Evolutionary conservation across 371 early-diverging fungal genomes (phyloP).

Genomic region (Sporodiniella umbellata): DNA sequence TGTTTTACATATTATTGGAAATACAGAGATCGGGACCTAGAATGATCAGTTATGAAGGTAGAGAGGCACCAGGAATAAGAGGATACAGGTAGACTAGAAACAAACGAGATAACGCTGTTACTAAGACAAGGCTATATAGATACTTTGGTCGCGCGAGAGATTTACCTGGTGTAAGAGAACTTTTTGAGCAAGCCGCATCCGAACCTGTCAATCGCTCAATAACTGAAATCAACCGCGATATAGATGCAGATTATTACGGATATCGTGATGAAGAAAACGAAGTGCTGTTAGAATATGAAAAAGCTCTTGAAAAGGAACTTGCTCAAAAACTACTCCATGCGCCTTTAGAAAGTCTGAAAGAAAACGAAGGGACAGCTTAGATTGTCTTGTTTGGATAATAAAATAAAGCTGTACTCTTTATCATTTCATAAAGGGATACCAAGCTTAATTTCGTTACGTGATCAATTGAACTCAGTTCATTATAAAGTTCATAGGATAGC

Average conservation of each 20-base stretch:
- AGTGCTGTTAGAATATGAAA: slow-evolving; percentile 75
- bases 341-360: slow-evolving; percentile 26
- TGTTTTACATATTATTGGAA: slow-evolving; percentile 1
- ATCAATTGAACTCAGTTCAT: slow-evolving; percentile 1
- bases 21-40: slow-evolving; percentile 72
- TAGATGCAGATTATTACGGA: slow-evolving; percentile 95
- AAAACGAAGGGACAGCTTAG: background rate
- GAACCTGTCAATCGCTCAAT: slow-evolving; percentile 50
- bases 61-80: slow-evolving; percentile 84
- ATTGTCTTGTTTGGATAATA: background rate
- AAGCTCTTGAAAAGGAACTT: slow-evolving; percentile 50
- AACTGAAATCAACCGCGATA: slow-evolving; percentile 72
- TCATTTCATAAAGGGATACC: background rate
- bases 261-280: slow-evolving; percentile 94
- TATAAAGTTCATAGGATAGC: background rate
- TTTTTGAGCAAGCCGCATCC: slow-evolving; percentile 70
- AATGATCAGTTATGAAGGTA: slow-evolving; percentile 83
- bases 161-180: slow-evolving; percentile 91
- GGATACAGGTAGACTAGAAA: slow-evolving; percentile 80
- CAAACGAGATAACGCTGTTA: background rate
- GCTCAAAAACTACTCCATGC: slow-evolving; percentile 28
- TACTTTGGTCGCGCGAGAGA: slow-evolving; percentile 98
- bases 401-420: background rate
- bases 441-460: background rate
- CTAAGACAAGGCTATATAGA: slow-evolving; percentile 25